Evolutionary conservation across 2,329 filamentous ascomycete species (phyloP).

Genomic region (Colletotrichum cereale): DNA sequence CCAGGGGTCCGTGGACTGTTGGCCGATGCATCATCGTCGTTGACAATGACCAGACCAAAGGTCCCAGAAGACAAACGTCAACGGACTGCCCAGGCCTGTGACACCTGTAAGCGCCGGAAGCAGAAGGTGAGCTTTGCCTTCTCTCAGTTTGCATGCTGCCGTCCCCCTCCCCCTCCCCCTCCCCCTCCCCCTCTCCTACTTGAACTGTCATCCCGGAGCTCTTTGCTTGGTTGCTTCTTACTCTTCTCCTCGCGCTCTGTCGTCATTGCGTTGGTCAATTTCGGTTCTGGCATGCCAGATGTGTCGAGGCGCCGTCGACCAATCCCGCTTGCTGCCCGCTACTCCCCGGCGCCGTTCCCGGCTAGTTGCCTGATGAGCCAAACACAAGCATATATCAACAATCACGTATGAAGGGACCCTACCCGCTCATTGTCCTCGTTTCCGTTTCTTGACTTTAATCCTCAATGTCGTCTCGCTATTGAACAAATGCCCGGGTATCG

Average conservation of each 20-base stretch:
- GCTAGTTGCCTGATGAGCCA: constrained; percentile 22
- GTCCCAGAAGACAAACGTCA: constrained; percentile 71
- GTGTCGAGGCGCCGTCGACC: constrained; percentile 4
- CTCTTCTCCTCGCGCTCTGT: background rate
- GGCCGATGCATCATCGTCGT: constrained; percentile 43
- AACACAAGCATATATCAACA: constrained; percentile 10
- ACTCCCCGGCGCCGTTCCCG: constrained; percentile 9
- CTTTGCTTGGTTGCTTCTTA: background rate
- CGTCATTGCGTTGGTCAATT: background rate
- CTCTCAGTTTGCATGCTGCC: background rate
- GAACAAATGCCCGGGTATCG: background rate
- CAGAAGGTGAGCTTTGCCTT: constrained; percentile 68
- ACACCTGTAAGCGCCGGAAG: constrained; percentile 74
- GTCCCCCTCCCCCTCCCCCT: background rate
- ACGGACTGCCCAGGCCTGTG: constrained; percentile 73
- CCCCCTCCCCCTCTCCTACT: background rate
- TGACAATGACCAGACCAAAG: constrained; percentile 64
- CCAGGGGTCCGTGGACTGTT: constrained; percentile 30
- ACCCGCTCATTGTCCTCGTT: constrained; percentile 7
- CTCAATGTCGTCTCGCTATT: background rate
- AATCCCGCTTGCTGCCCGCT: constrained; percentile 2
- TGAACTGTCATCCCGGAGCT: background rate
- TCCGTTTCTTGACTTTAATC: background rate
- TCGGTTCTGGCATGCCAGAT: background rate
- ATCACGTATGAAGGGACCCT: constrained; percentile 6